Conservation (phyloP, 257 asterid species). For the Paraleonurus japonicus region DNA sequence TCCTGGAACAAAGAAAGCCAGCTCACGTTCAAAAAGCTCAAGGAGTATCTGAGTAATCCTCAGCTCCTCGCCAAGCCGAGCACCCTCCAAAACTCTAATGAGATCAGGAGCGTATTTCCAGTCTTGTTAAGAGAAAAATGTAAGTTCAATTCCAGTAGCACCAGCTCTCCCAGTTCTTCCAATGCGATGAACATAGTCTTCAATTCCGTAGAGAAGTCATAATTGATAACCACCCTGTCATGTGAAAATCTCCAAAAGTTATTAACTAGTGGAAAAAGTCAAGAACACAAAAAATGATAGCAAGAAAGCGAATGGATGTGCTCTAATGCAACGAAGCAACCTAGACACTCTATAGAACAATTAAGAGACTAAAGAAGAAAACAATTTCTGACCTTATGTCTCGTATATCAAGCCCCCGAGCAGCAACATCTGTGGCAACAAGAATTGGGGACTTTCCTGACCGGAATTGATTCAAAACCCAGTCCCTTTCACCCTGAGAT, state of each 20-base stretch:
- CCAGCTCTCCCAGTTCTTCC: conserved; percentile 99
- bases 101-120: conserved; percentile 91
- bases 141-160: conserved; percentile 79
- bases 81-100: conserved; percentile 81
- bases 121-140: conserved; percentile 92
- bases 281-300: not conserved
- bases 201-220: conserved; percentile 91
- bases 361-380: not conserved
- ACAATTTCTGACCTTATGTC: conserved; percentile 63
- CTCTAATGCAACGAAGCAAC: not conserved
- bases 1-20: too few relatives aligned
- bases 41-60: too few relatives aligned
- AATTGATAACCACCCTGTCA: conserved; percentile 80
- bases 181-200: conserved; percentile 95
- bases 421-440: too few relatives aligned
- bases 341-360: not conserved
- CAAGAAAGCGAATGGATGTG: not conserved
- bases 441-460: too few relatives aligned
- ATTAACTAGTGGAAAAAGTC: not conserved
- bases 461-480: too few relatives aligned
- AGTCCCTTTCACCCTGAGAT: too few relatives aligned
- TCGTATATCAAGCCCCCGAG: conserved; percentile 77
- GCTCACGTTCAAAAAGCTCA: too few relatives aligned
- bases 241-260: not conserved
- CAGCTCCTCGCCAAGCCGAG: too few relatives aligned